These are phyloP conservation scores for Fusarium dlaminii DNA, from an alignment of 2,329 filamentous ascomycete species.

Conservation along the genomic window DNA sequence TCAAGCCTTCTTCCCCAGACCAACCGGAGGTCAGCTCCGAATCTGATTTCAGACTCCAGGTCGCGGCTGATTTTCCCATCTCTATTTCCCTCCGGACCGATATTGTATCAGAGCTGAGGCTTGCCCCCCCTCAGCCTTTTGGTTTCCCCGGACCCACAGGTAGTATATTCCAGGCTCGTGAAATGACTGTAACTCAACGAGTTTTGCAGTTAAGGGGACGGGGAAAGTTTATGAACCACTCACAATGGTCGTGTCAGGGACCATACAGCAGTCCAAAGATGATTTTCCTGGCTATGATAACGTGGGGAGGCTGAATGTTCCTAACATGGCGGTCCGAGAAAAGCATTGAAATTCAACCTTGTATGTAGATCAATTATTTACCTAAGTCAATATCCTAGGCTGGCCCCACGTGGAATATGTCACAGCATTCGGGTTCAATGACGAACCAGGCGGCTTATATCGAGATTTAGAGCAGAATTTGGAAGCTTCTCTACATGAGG, in stretches of 20 bases:
- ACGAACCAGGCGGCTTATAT: slow-evolving; percentile 15
- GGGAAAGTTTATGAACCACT: not conserved
- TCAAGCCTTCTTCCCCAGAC: slow-evolving; percentile 1
- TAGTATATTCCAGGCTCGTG: not conserved
- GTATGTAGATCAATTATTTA: slow-evolving; percentile 19
- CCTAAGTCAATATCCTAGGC: not conserved
- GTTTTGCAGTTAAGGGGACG: not conserved
- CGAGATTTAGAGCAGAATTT: slow-evolving; percentile 7
- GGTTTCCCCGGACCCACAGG: slow-evolving; percentile 2
- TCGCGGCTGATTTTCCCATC: not conserved
- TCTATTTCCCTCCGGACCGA: not conserved
- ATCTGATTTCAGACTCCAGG: not conserved
- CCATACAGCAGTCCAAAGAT: not conserved
- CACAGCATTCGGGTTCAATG: slow-evolving; percentile 2
- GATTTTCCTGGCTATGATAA: not conserved
- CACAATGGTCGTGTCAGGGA: not conserved
- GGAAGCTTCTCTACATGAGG: slow-evolving; percentile 6
- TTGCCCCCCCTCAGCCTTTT: slow-evolving; percentile 1
- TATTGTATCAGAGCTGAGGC: not conserved
- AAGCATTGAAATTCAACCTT: slow-evolving; percentile 8
- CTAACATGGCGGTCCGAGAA: not conserved
- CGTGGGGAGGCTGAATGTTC: not conserved
- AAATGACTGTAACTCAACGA: not conserved
- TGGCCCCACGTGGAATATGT: slow-evolving; percentile 10
- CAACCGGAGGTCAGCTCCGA: slow-evolving; percentile 25